These are phyloP conservation scores for Talaromyces trachyspermus DNA, from an alignment of 495 filamentous ascomycete genomes.

Conservation along the genomic window DNA sequence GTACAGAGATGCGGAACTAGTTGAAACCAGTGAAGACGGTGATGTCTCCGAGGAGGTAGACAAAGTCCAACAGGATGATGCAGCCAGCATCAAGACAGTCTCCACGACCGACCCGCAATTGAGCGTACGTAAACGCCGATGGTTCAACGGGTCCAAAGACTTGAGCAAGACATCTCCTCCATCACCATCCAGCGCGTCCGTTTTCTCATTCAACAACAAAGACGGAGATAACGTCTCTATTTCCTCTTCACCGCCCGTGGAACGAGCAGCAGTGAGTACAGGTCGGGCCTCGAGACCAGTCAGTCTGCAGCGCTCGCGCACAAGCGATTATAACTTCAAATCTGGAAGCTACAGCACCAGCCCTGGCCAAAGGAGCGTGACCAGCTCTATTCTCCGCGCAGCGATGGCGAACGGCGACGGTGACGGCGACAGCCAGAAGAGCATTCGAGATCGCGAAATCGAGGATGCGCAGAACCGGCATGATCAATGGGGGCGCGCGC, in stretches of 20 bases:
- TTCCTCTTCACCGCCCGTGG: neutral
- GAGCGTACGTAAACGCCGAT: slow-evolving; percentile 27
- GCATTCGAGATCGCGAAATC: slow-evolving; percentile 39
- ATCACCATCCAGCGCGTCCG: slow-evolving; percentile 17
- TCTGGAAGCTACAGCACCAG: slow-evolving; percentile 22
- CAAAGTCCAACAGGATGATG: slow-evolving; percentile 14
- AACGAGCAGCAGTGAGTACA: slow-evolving; percentile 6
- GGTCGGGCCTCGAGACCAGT: slow-evolving; percentile 25
- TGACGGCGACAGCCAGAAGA: slow-evolving; percentile 33
- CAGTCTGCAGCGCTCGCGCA: slow-evolving; percentile 26
- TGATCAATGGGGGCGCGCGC: slow-evolving; percentile 38
- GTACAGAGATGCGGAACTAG: slow-evolving; percentile 91
- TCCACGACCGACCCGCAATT: slow-evolving; percentile 25
- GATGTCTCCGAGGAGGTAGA: neutral
- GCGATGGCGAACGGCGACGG: slow-evolving; percentile 21
- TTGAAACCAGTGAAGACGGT: slow-evolving; percentile 48
- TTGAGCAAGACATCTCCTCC: slow-evolving; percentile 21
- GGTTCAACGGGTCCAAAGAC: slow-evolving; percentile 37
- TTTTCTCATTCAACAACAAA: slow-evolving; percentile 13
- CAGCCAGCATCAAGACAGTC: slow-evolving; percentile 24
- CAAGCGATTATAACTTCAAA: slow-evolving; percentile 13
- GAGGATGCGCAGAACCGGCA: slow-evolving; percentile 42
- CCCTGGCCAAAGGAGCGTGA: slow-evolving; percentile 25
- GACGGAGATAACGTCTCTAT: slow-evolving; percentile 4
- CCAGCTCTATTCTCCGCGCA: slow-evolving; percentile 11